Evolutionary conservation across 148 eudicot species (phyloP).

Genomic region (Polygonum maritimum): DNA sequence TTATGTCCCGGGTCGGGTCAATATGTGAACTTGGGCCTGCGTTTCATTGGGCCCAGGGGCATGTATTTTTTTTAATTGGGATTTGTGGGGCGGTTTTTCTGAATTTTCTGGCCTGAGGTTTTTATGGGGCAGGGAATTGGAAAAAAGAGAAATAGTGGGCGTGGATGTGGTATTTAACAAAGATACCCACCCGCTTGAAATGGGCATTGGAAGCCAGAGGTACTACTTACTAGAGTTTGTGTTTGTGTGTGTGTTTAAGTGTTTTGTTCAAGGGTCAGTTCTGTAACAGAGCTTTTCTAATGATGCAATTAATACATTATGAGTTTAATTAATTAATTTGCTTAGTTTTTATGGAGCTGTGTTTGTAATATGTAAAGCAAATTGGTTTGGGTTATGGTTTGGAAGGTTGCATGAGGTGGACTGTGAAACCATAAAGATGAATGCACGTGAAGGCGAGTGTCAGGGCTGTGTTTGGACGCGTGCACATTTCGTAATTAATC

Average conservation of each 20-base stretch:
- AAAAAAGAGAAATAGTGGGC: background rate
- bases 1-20: background rate
- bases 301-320: background rate
- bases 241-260: background rate
- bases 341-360: background rate
- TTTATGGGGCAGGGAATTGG: background rate
- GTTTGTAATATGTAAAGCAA: background rate
- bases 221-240: background rate
- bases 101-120: background rate
- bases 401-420: too few relatives aligned
- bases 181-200: constrained; percentile 5
- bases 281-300: background rate
- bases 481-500: background rate
- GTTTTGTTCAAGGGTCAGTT: background rate
- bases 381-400: too few relatives aligned
- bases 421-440: background rate
- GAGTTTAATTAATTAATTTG: background rate
- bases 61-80: background rate
- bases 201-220: background rate
- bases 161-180: constrained; percentile 2
- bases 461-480: background rate
- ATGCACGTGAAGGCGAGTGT: background rate
- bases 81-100: background rate
- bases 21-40: background rate
- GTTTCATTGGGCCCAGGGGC: background rate